Percentiles rank a stretch among this genome's conserved stretches.
Conservation (phyloP, 2,329 filamentous ascomycete genomes). For the Botrytis paeoniae region DNA sequence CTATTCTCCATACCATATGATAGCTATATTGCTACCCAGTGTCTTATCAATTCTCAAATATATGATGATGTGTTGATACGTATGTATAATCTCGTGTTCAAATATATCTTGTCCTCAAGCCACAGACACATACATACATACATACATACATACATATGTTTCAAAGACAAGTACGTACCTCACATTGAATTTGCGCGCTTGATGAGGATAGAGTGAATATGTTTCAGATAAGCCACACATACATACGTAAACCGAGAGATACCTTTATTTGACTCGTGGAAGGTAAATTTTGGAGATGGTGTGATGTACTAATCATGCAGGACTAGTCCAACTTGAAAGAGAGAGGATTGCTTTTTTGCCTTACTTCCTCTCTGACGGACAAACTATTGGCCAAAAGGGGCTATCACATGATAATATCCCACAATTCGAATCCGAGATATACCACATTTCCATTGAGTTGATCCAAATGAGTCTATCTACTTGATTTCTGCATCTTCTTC, state of each 20-base stretch:
- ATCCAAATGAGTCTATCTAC: not conserved
- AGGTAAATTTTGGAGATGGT: not conserved
- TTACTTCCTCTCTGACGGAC: not conserved
- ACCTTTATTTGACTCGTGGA: not conserved
- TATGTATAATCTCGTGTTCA: not conserved
- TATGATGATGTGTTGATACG: not conserved
- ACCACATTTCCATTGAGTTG: not conserved
- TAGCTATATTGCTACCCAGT: not conserved
- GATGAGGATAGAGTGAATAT: not conserved
- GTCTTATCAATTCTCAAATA: not conserved
- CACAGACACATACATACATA: not conserved
- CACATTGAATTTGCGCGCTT: not conserved
- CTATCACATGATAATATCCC: not conserved
- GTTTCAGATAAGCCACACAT: not conserved
- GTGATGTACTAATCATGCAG: not conserved
- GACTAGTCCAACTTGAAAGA: not conserved
- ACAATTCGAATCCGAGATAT: not conserved
- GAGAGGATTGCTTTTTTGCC: not conserved
- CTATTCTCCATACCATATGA: not conserved
- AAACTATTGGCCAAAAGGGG: not conserved
- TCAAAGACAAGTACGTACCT: not conserved
- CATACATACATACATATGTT: not conserved
- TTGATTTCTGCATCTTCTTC: conserved; percentile 1
- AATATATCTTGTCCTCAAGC: not conserved
- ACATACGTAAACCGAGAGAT: not conserved